Base-by-base conservation (phyloP, 345 rosid species). In the Eucalyptus tenuipes region DNA sequence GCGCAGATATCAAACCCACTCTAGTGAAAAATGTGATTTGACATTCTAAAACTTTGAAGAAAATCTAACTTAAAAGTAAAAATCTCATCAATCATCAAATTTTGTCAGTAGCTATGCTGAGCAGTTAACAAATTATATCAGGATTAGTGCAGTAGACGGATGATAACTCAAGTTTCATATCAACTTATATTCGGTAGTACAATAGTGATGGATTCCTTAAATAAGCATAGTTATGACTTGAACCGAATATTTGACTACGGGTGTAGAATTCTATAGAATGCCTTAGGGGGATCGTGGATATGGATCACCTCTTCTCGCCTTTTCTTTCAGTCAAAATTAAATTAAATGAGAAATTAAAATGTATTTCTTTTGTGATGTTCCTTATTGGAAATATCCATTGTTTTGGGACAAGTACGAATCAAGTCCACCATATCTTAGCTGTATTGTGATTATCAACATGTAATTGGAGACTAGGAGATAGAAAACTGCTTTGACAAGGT, bases 171-270 rank as follows among this genome's bases (percentile, higher is more conserved):
- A 31, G 22, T 7, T 31, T n/a, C 8, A n/a, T 66, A 15, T 40
- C 1, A 0, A 66, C 40, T 66, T 64, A 0, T 33, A n/a, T 13
- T 14, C 0, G 2, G 4, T 64, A 15, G 5, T n/a, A 7, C 40
- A 15, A 31, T 15, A 66, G 1, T 3, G 42, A 66, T 31, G 42
- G 42, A 6, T 15, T 31, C 24, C 10, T 0, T 0, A 16, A 1
- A 66, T 15, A 20, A 15, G 40, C 0, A 68, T 31, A 16, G 6
- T 31, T 68, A 68, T 68, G 24, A 31, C 6, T 68, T 68, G 10
- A 68, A 31, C 2, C 6, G 0, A 68, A 31, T 18, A 33, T 16
- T 68, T 31, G 22, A 68, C 6, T 7, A 31, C 0, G 5, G 1
- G 7, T 10, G 11, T 68, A 10, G 3, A 16, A 31, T 31, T 68